Evolutionary conservation across 1,284 basidiomycete genomes (phyloP), one percentile per base, ranked within the genome.

Genomic region (Marasmius oreades): DNA sequence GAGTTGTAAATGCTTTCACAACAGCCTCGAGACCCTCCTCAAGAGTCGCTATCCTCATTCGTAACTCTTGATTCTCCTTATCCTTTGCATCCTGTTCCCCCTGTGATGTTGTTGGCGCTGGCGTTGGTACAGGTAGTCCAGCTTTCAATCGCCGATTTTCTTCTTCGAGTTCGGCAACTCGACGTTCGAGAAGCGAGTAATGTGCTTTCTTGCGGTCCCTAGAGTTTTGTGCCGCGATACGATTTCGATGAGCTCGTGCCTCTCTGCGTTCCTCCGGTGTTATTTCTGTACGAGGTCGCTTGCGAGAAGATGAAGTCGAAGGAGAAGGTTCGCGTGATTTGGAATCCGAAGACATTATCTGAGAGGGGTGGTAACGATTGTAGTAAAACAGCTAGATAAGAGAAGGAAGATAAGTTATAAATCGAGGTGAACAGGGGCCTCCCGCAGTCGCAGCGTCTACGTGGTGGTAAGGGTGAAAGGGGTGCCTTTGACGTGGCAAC

Each of bases 171-270:
- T 91, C 85, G 22, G 82, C 72, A 53, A 95, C 91, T 54, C 90
- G 76, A 58, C 81, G 84, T 73, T 95, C 92, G 51, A 95, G 81
- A 55, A 78, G 77, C 7, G 73, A 36, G 67, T 85, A 92, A 60
- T 92, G 88, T 23, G 84, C 86, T 69, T 92, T 92, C 56, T 88
- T 80, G 61, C 86, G 79, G 73, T 92, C 90, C 53, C 90, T 85
- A 22, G 86, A 89, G 74, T 91, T 88, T 75, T 92, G 90, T 8
- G 90, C 90, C 8, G 90, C 90, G 69, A 92, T 90, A 54, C 89
- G 81, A 70, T 92, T 92, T 58, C 90, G 47, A 53, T 51, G 39
- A 44, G 45, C 33, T 44, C 42, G 42, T 33, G 33, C 90, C 69
- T 92, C 90, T 65, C 84, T 89, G 67, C 88, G 86, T 66, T 91